Evolutionary conservation across 306 rosid species (phyloP).

Genomic region (Rosa multiflora): DNA sequence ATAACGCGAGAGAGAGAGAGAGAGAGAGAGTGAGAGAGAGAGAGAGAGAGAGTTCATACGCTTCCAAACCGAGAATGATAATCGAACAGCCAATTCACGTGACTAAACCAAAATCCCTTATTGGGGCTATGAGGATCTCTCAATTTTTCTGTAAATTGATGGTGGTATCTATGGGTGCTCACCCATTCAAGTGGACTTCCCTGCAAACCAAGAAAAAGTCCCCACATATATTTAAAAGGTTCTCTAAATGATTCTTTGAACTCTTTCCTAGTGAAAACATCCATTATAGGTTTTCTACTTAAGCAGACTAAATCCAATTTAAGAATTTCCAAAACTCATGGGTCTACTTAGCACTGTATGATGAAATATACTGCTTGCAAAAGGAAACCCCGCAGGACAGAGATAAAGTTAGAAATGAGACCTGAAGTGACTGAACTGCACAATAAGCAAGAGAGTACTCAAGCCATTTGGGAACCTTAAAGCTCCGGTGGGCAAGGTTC

Average conservation of each 20-base stretch:
- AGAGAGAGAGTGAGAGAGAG: no score
- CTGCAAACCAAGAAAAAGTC: background rate
- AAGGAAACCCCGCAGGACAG: no score
- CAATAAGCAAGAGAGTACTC: slow-evolving; percentile 63
- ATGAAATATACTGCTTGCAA: no score
- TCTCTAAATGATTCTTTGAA: no score
- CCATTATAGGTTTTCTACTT: no score
- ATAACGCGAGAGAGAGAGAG: no score
- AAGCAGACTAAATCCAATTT: no score
- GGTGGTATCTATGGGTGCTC: background rate
- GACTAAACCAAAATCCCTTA: background rate
- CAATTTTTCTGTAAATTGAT: background rate
- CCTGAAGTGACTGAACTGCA: slow-evolving; percentile 64
- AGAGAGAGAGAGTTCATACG: no score
- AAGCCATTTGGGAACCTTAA: slow-evolving; percentile 70
- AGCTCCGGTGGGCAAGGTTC: slow-evolving; percentile 61
- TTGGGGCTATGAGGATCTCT: background rate
- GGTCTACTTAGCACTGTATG: no score
- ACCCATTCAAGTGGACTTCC: background rate
- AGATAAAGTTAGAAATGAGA: background rate
- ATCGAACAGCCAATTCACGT: background rate
- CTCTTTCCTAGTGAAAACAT: no score
- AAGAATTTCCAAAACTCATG: no score
- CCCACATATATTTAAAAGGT: no score
- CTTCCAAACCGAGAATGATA: background rate